Percentiles rank a stretch among this genome's conserved stretches.
Evolutionary conservation across 148 eudicot genomes (phyloP).

Genomic region (Amaranthus hypochondriacus): DNA sequence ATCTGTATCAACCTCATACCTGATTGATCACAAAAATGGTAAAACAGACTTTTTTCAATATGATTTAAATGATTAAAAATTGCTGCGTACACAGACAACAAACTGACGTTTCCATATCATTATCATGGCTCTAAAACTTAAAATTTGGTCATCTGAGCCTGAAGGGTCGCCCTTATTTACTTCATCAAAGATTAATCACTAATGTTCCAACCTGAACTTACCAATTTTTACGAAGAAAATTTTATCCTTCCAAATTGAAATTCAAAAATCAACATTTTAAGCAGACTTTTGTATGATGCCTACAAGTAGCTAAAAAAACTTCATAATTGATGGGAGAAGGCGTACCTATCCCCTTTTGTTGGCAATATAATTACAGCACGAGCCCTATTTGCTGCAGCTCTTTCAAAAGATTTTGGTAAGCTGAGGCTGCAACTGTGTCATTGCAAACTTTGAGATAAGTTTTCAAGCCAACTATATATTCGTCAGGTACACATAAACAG

Average conservation of each 20-base stretch:
- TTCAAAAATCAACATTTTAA: not conserved
- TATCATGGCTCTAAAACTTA: too few species aligned
- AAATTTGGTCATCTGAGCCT: too few species aligned
- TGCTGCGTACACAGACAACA: not conserved
- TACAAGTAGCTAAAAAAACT: conserved; percentile 5
- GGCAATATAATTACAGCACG: conserved; percentile 86
- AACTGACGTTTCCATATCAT: not conserved
- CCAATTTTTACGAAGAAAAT: not conserved
- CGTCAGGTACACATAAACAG: not conserved
- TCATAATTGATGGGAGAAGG: conserved; percentile 12
- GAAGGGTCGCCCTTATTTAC: too few species aligned
- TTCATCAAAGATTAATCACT: not conserved
- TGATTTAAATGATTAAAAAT: not conserved
- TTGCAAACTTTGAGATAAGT: conserved; percentile 26
- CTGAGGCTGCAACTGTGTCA: conserved; percentile 79
- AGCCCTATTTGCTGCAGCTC: conserved; percentile 95
- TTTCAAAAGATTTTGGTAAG: conserved; percentile 79
- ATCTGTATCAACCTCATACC: conserved; percentile 96
- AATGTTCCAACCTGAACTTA: not conserved
- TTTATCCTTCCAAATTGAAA: too few species aligned
- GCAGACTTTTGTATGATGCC: not conserved
- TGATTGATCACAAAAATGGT: conserved; percentile 26
- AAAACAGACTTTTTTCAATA: not conserved
- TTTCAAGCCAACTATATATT: not conserved
- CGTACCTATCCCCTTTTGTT: conserved; percentile 78